Evolutionary conservation across 176 grass and related monocot genomes (phyloP).

Genomic region (Eremochloa ophiuroides): DNA sequence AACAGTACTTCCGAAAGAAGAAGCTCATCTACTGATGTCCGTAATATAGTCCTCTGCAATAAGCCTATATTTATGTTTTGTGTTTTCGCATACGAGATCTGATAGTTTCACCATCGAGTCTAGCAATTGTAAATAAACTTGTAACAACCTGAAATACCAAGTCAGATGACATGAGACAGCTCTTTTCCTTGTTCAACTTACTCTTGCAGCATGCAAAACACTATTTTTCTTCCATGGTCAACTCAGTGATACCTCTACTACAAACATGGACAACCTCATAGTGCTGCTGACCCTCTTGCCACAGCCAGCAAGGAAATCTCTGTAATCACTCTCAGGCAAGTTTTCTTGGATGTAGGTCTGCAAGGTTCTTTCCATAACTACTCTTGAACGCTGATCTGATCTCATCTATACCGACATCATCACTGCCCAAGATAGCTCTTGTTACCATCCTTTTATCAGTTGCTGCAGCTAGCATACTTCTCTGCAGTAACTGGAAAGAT

Average conservation of each 20-base stretch:
- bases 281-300: conserved; percentile 29
- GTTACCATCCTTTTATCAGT: conserved; percentile 46
- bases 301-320: conserved; percentile 71
- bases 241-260: neutral
- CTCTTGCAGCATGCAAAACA: conserved; percentile 10
- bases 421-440: conserved; percentile 71
- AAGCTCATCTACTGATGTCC: conserved; percentile 54
- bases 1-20: conserved; percentile 74
- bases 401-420: conserved; percentile 55
- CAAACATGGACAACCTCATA: neutral
- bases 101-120: neutral
- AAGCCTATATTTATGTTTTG: neutral
- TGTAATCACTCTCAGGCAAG: conserved; percentile 63
- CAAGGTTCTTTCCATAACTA: conserved; percentile 51
- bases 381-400: conserved; percentile 61
- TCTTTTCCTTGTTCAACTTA: conserved; percentile 22
- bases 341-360: conserved; percentile 61
- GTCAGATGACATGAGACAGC: conserved; percentile 15
- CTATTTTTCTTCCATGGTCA: neutral
- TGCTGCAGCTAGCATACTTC: conserved; percentile 29
- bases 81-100: neutral
- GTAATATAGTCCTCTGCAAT: conserved; percentile 2
- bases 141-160: neutral
- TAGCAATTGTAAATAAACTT: conserved; percentile 27
- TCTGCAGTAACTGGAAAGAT: conserved; percentile 53